phyloP scores from a whole-genome alignment of 1,284 basidiomycete genomes.

The Ganoderma boninense region DNA sequence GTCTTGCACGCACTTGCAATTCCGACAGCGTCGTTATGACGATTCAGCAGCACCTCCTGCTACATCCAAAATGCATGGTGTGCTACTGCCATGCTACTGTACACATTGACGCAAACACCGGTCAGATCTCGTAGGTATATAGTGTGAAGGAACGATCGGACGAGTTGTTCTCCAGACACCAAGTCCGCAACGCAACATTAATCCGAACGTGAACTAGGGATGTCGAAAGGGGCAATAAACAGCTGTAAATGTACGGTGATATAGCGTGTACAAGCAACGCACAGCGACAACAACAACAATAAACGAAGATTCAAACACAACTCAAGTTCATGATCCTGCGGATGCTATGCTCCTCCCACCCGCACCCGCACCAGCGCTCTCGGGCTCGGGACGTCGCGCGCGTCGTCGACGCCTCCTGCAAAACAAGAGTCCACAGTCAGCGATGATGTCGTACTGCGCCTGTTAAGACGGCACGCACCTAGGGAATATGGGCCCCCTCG shows the following conservation, averaged over 20 bases:
- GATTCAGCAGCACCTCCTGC: not conserved
- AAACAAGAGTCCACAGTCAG: conserved; percentile 7
- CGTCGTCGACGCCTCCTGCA: conserved; percentile 30
- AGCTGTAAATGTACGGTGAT: not conserved
- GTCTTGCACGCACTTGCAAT: not conserved
- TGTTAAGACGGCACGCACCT: conserved; percentile 54
- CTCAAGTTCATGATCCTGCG: conserved; percentile 13
- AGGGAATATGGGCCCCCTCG: conserved; percentile 83
- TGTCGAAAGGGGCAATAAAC: not conserved
- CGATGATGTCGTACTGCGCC: not conserved
- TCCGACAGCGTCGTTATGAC: not conserved
- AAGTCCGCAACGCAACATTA: not conserved
- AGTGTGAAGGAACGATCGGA: not conserved
- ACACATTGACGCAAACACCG: not conserved
- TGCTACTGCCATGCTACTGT: not conserved
- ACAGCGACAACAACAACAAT: not conserved
- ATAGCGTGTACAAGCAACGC: not conserved
- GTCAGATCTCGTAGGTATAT: not conserved
- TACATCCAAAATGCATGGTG: not conserved
- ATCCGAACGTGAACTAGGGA: not conserved
- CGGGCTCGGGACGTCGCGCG: conserved; percentile 22
- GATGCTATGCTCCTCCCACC: not conserved
- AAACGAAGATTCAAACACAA: not conserved
- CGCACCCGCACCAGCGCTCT: not conserved
- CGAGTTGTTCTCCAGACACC: not conserved